Evolutionary conservation across 2,329 filamentous ascomycete genomes (phyloP).

Genomic region (Aspergillus alliaceus): DNA sequence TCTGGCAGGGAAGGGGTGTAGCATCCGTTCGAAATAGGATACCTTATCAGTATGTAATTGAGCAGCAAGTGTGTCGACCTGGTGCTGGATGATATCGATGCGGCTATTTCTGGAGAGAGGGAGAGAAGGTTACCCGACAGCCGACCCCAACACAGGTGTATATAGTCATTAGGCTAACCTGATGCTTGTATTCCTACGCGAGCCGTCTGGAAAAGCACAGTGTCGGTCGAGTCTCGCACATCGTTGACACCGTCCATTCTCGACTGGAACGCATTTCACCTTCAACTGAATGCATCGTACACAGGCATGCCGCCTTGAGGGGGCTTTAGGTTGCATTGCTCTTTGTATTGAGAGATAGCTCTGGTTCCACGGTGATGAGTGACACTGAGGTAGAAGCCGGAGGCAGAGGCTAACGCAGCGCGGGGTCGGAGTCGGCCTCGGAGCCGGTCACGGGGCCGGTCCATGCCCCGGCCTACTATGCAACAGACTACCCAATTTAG

Average conservation of each 20-base stretch:
- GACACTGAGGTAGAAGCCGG: neutral
- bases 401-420: neutral
- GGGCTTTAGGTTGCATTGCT: constrained; percentile 1
- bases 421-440: neutral
- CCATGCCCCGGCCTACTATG: neutral
- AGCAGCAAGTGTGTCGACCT: constrained; percentile 2
- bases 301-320: constrained; percentile 1
- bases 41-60: constrained; percentile 5
- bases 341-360: neutral
- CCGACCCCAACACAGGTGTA: constrained; percentile 2
- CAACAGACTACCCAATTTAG: neutral
- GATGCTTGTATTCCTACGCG: constrained; percentile 4
- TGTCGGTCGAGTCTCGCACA: constrained; percentile 3
- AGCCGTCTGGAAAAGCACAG: constrained; percentile 6
- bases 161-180: constrained; percentile 1
- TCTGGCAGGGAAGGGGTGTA: neutral
- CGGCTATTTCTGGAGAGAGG: constrained; percentile 5
- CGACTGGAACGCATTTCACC: constrained; percentile 3
- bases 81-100: constrained; percentile 2
- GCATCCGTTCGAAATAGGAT: neutral
- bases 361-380: neutral
- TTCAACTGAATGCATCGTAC: constrained; percentile 3
- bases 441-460: neutral
- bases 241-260: constrained; percentile 3
- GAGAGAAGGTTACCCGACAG: constrained; percentile 4